These are phyloP conservation scores for Peronosclerospora sorghi DNA, from an alignment of 352 stramenopile species.

Conservation along the genomic window DNA sequence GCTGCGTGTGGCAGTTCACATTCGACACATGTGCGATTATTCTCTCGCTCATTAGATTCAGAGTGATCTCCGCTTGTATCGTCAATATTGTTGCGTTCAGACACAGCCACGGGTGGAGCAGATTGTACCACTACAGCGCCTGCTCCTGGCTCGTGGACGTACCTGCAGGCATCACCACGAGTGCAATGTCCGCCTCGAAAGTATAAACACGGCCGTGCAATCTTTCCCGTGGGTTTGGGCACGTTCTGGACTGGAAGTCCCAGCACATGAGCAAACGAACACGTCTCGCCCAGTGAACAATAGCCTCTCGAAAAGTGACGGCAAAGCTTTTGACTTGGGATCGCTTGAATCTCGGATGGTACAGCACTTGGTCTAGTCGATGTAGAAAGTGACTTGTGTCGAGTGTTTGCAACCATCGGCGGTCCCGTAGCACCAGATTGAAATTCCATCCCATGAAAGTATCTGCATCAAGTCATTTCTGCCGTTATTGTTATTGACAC, in stretches of 20 bases:
- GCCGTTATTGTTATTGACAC: not conserved
- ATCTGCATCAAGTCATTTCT: slow-evolving; percentile 6
- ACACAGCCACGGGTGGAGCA: slow-evolving; percentile 4
- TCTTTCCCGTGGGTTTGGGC: slow-evolving; percentile 11
- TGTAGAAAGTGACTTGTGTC: not conserved
- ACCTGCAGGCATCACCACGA: slow-evolving; percentile 42
- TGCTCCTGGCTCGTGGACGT: slow-evolving; percentile 20
- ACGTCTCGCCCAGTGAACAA: slow-evolving; percentile 26
- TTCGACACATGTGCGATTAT: slow-evolving; percentile 43
- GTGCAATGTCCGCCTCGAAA: slow-evolving; percentile 39
- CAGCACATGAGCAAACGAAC: slow-evolving; percentile 36
- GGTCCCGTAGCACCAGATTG: slow-evolving; percentile 1
- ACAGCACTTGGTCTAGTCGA: not conserved
- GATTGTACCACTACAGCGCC: not conserved
- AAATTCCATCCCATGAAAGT: slow-evolving; percentile 20
- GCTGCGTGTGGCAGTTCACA: slow-evolving; percentile 40
- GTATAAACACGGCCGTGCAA: slow-evolving; percentile 30
- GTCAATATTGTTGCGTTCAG: not conserved
- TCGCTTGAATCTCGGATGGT: slow-evolving; percentile 14
- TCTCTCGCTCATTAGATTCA: slow-evolving; percentile 6
- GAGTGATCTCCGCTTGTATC: too few relatives aligned
- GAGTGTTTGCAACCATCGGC: not conserved
- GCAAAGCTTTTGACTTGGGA: slow-evolving; percentile 31
- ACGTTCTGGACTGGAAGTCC: slow-evolving; percentile 7
- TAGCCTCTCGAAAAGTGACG: slow-evolving; percentile 41